Percentiles rank a stretch among this genome's conserved stretches.
These are phyloP conservation scores for Cryptococcus depauperatus DNA, from an alignment of 1,284 basidiomycete species.

Conservation along the genomic window DNA sequence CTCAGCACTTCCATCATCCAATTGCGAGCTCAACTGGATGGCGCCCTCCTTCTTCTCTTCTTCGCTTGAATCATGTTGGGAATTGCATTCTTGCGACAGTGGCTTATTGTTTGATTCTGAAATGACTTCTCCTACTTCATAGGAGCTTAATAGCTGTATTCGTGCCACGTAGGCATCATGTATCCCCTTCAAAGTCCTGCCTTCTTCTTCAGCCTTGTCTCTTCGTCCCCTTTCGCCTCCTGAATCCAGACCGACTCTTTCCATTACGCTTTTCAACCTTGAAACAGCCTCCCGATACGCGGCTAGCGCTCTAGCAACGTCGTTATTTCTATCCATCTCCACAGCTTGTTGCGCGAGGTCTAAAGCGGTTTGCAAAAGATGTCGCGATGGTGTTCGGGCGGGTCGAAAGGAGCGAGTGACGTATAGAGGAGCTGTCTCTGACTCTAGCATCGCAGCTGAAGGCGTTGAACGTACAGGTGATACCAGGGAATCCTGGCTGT, in stretches of 20 bases:
- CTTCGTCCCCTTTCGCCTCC: slow-evolving; percentile 9
- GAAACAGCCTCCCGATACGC: slow-evolving; percentile 43
- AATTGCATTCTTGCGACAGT: too few species aligned
- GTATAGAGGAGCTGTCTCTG: not conserved
- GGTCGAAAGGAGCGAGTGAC: not conserved
- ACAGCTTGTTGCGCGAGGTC: slow-evolving; percentile 45
- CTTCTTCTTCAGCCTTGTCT: slow-evolving; percentile 40
- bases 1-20: too few species aligned
- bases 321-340: slow-evolving; percentile 45
- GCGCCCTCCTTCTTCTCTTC: too few species aligned
- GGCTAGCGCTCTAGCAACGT: slow-evolving; percentile 40
- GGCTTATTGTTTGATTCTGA: too few species aligned
- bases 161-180: slow-evolving; percentile 45
- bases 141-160: slow-evolving; percentile 35
- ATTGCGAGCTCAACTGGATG: too few species aligned
- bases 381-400: slow-evolving; percentile 35
- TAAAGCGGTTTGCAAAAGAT: slow-evolving; percentile 42
- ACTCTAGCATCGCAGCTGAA: not conserved
- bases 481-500: too few species aligned
- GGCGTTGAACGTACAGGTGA: too few species aligned
- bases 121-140: slow-evolving; percentile 14
- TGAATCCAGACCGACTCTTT: slow-evolving; percentile 38
- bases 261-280: slow-evolving; percentile 43
- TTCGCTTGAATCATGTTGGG: too few species aligned
- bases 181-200: slow-evolving; percentile 42